Conservation (phyloP, 768 basidiomycete species). For the Suillus brevipes region DNA sequence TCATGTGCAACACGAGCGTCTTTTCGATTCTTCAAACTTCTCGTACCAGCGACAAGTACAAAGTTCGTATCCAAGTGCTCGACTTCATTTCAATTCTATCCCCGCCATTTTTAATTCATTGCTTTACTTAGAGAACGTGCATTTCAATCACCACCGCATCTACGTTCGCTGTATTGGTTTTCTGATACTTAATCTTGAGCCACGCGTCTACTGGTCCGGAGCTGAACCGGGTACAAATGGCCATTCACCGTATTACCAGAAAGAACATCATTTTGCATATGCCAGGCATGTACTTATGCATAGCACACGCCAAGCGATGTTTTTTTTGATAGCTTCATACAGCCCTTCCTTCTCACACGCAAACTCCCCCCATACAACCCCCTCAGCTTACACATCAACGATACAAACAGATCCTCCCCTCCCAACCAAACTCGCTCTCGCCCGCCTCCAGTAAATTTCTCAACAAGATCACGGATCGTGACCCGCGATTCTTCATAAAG, state of each 20-base stretch:
- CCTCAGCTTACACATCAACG: slow-evolving; percentile 14
- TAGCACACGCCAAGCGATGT: not conserved
- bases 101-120: not conserved
- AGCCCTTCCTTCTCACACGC: slow-evolving; percentile 18
- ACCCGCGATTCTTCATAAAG: not conserved
- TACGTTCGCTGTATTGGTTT: not conserved
- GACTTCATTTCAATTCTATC: not conserved
- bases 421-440: slow-evolving; percentile 9
- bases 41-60: not conserved
- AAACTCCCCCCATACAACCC: slow-evolving; percentile 14
- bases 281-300: too few relatives aligned
- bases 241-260: too few relatives aligned
- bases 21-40: not conserved
- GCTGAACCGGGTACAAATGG: too few relatives aligned
- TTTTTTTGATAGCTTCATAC: not conserved
- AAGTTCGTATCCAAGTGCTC: not conserved
- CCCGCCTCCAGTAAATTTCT: not conserved
- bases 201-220: not conserved
- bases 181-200: not conserved
- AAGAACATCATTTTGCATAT: not conserved
- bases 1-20: not conserved
- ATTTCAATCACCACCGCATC: not conserved
- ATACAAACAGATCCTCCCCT: slow-evolving; percentile 18
- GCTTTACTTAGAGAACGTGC: not conserved
- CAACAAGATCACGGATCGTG: not conserved